Base-by-base conservation (phyloP, 1,284 basidiomycete genomes). In the Coniferiporia sulphurascens region DNA sequence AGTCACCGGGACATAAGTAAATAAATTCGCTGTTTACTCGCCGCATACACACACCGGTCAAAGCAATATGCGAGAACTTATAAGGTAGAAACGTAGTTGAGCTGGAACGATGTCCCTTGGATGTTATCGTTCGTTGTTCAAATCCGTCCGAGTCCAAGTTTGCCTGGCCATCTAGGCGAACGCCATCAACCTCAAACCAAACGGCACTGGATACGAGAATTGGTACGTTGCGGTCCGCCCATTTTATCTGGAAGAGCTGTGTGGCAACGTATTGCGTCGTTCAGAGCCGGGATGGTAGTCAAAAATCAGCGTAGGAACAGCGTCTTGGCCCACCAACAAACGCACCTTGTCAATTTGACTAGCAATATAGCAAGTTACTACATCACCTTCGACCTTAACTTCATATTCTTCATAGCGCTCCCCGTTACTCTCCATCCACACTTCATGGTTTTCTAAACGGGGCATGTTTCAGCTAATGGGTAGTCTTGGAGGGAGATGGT, bases 401-500 rank as follows among this genome's bases (percentile, higher is more conserved):
- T 48, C 27, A 19, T 56, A 56, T 48, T 56, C 54, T 36, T 56
- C 54, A 10, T 35, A 48, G 9, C 45, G 19, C 27, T 56, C 22
- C 19, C 46, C 45, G 35, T 56, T 45, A 8, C 32, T 36, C 44
- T 48, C 45, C 3, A 56, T 48, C 45, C 54, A 52, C n/a, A 21
- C 50, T 17, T 52, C 34, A n/a, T 36, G 34, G 32, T 52, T 52
- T 17, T 17, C 6, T 17, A 9, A 52, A 17, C 12, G 27, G 9
- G 50, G 50, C 50, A 52, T 52, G 13, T 8, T 41, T 41, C 27
- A 10, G 15, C 3, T 41, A 3, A 3, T 41, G 15, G 9, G 12
- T 15, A 2, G 38, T 15, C 15, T 41, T 41, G 27, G 27, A 27
- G 27, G n/a, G n/a, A n/a, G n/a, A n/a, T n/a, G n/a, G n/a, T n/a